phyloP scores from a whole-genome alignment of 2,329 filamentous ascomycete species.

The Ceratocystis cacaofunesta region DNA sequence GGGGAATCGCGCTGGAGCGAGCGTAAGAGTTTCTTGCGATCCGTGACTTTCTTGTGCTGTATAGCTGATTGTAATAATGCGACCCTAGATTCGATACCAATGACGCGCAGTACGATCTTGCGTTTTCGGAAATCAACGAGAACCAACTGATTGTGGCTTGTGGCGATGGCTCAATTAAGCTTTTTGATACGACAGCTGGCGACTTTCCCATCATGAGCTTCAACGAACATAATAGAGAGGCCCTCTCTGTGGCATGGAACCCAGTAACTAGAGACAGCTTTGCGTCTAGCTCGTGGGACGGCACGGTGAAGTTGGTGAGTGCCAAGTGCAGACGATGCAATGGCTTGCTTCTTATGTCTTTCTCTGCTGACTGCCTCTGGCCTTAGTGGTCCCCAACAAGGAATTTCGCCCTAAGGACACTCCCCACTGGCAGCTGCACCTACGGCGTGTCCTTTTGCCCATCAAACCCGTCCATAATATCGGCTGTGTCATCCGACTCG shows the following conservation, averaged over 20 bases:
- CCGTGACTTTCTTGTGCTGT: neutral
- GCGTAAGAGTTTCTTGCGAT: constrained; percentile 34
- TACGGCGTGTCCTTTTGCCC: constrained; percentile 88
- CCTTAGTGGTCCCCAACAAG: constrained; percentile 68
- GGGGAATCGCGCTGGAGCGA: constrained; percentile 67
- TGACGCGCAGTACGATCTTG: constrained; percentile 85
- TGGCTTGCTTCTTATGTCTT: neutral
- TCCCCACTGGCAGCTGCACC: constrained; percentile 85
- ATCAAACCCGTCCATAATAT: constrained; percentile 71
- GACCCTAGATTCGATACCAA: constrained; percentile 73
- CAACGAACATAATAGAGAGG: constrained; percentile 84
- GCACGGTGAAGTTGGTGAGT: constrained; percentile 71
- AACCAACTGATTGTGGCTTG: constrained; percentile 81
- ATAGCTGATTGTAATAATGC: neutral
- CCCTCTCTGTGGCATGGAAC: constrained; percentile 88
- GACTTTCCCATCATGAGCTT: constrained; percentile 85
- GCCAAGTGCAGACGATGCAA: neutral
- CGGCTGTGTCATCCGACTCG: constrained; percentile 76
- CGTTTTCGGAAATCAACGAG: constrained; percentile 94
- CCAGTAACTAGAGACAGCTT: constrained; percentile 82
- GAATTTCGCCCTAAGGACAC: constrained; percentile 59
- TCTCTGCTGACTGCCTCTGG: neutral
- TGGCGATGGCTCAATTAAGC: constrained; percentile 86
- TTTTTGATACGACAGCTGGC: constrained; percentile 71
- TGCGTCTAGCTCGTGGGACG: constrained; percentile 87